Base-by-base conservation (phyloP, 2,329 filamentous ascomycete species). In the Monosporascus cannonballus region DNA sequence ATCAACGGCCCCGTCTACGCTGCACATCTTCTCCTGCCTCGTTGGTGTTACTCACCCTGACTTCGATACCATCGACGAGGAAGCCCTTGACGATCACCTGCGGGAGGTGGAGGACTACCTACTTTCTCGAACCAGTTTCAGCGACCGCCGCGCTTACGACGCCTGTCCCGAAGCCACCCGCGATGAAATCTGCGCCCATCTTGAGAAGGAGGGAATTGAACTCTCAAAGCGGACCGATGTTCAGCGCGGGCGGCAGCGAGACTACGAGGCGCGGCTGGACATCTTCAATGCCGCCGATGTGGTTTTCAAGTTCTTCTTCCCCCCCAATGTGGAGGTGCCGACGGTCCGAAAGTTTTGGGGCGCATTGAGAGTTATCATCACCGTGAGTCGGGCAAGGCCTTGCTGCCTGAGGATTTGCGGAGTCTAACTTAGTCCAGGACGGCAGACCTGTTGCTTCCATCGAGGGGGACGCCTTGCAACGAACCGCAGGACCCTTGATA, bases 301-400 rank as follows among this genome's bases (percentile, higher is more conserved):
- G 11, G 25, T 61, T 3, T 61, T 59, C 37, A 45, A 48, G 9
- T 63, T 60, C 50, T 66, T 66, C 46, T 38, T 64, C 6, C 61
- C 61, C 11, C 34, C 24, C 15, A 34, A 6, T 24, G 51, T 54
- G 22, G 44, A 57, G 14, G 52, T 50, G 2, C 59, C 60, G 6
- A 63, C 56, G 2, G 47, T 56, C n/a, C 53, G 53, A 14, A 61
- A 61, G 39, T 61, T 60, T 49, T 64, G 63, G 61, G 59, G 56
- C 15, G 56, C 60, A 6, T 24, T 66, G 20, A 22, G 20, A 22
- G 20, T 22, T 22, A 22, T 22, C 20, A 22, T 22, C 20, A 22
- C 20, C 20, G 20, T 22, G 20, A 22, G 20, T 22, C 20, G 20
- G 20, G 20, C 20, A 22, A 22, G 20, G 3, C 20, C 20, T 22